Evolutionary conservation across 192 early-diverging fungal species (phyloP).

Genomic region (Entophlyctis luteolus): DNA sequence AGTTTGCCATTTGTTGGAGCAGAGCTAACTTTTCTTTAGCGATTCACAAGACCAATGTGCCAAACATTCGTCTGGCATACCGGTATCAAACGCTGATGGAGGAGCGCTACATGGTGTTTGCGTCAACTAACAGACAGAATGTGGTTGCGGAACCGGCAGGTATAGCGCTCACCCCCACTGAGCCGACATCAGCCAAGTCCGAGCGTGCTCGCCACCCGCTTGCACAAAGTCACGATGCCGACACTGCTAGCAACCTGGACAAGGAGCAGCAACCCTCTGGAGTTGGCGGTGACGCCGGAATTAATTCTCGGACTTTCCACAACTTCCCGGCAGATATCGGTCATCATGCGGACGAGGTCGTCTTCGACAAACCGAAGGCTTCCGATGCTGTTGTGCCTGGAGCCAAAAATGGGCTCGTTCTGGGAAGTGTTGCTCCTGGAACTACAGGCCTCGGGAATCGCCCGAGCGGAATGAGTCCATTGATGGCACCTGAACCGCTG

Average conservation of each 20-base stretch:
- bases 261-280: too few relatives aligned
- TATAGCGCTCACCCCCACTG: too few relatives aligned
- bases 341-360: not conserved
- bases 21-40: slow-evolving; percentile 34
- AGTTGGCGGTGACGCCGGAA: not conserved
- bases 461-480: not conserved
- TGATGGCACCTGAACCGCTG: slow-evolving; percentile 13
- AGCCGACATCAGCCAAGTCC: too few relatives aligned
- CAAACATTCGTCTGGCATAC: slow-evolving; percentile 77
- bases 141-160: not conserved
- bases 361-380: not conserved
- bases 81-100: slow-evolving; percentile 82
- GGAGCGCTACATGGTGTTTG: slow-evolving; percentile 63
- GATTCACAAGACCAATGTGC: slow-evolving; percentile 90
- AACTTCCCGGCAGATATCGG: slow-evolving; percentile 1
- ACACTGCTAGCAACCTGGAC: too few relatives aligned
- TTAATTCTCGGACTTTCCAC: not conserved
- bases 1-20: not conserved
- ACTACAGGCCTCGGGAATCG: not conserved
- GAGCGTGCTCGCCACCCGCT: too few relatives aligned
- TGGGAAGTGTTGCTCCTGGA: not conserved
- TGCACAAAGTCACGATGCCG: too few relatives aligned
- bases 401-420: not conserved
- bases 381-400: not conserved
- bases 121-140: slow-evolving; percentile 15